Evolutionary conservation across 2,329 filamentous ascomycete genomes (phyloP).

Genomic region (Graphilbum sp.): DNA sequence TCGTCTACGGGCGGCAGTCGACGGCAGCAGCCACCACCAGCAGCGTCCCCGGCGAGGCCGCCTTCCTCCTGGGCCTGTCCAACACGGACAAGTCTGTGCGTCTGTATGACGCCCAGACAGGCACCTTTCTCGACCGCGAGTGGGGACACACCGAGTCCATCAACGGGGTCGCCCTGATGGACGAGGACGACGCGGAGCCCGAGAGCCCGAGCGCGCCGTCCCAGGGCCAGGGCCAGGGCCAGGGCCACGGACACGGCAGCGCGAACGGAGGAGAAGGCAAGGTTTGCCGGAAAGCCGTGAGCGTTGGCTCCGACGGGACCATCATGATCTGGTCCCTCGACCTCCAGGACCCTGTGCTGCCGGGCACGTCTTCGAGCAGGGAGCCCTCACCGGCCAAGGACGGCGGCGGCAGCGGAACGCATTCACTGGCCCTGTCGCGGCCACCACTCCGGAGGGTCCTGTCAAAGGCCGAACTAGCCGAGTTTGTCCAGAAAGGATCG

Average conservation of each 20-base stretch:
- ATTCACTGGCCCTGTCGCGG: slow-evolving; percentile 30
- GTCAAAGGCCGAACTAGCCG: slow-evolving; percentile 72
- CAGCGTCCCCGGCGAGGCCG: slow-evolving; percentile 25
- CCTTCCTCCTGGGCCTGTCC: slow-evolving; percentile 71
- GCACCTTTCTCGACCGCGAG: slow-evolving; percentile 67
- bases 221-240: neutral
- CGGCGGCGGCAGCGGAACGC: slow-evolving; percentile 5
- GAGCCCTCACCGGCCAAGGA: slow-evolving; percentile 33
- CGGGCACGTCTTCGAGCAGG: slow-evolving; percentile 9
- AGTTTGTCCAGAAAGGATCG: slow-evolving; percentile 48
- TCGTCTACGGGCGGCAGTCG: slow-evolving; percentile 45
- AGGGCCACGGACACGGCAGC: no score
- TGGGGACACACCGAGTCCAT: slow-evolving; percentile 94
- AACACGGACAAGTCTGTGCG: slow-evolving; percentile 92
- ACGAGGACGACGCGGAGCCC: slow-evolving; percentile 29
- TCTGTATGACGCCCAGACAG: slow-evolving; percentile 67
- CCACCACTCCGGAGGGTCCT: slow-evolving; percentile 73
- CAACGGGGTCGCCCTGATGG: slow-evolving; percentile 62
- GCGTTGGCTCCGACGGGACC: slow-evolving; percentile 63
- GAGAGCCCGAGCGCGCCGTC: neutral
- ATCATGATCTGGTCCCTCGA: slow-evolving; percentile 64
- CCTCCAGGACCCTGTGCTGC: slow-evolving; percentile 25
- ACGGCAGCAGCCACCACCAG: neutral
- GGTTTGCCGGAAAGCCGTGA: slow-evolving; percentile 42
- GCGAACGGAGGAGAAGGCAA: slow-evolving; percentile 10